phyloP scores from a whole-genome alignment of 169 alveolate genomes.

The Cardiosporidium cionae region DNA sequence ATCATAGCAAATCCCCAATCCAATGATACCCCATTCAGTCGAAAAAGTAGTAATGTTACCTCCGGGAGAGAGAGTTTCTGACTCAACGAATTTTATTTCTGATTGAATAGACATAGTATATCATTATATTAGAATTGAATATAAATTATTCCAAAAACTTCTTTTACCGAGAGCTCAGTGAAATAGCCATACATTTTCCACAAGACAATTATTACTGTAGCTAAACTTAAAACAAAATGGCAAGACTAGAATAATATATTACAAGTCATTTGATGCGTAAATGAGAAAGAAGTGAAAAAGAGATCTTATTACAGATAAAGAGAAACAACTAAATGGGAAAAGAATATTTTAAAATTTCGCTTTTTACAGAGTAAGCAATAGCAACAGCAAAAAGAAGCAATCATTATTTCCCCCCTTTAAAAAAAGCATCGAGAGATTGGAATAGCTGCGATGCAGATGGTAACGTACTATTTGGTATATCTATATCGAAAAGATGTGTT shows the following conservation, averaged over 20 bases:
- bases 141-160: background rate
- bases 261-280: no score
- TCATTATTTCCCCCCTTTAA: background rate
- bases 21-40: constrained; percentile 29
- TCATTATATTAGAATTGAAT: background rate
- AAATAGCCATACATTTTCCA: background rate
- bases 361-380: background rate
- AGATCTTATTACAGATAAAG: no score
- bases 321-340: no score
- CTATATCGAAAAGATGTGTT: constrained; percentile 78
- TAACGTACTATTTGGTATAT: constrained; percentile 61
- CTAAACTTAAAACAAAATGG: background rate
- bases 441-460: no score
- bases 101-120: no score
- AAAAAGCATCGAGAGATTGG: no score
- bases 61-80: constrained; percentile 30
- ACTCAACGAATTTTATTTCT: background rate
- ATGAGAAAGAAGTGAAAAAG: no score
- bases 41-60: background rate
- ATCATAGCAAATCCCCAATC: constrained; percentile 84
- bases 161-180: background rate
- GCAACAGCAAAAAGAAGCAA: constrained; percentile 43
- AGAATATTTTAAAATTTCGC: background rate
- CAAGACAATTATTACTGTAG: background rate
- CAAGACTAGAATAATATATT: no score